Base-by-base conservation (phyloP, 768 basidiomycete genomes). In the Piloderma croceum region DNA sequence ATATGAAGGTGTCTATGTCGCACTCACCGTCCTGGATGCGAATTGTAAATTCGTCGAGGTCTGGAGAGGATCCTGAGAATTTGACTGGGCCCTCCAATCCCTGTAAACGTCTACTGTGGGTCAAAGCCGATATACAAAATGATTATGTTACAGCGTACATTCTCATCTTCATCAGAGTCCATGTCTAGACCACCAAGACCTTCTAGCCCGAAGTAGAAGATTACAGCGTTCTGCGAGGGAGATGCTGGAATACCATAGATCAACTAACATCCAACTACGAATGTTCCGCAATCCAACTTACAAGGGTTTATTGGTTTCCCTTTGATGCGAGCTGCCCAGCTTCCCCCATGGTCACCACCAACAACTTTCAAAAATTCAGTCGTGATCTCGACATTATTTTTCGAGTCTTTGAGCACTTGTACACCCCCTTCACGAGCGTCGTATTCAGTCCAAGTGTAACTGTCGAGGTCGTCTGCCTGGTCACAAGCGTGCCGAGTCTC, bases 181-280 rank as follows among this genome's bases (percentile, higher is more conserved):
- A 96, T 73, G 43, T 86, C 79, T 19, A 97, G 44, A 3, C 74
- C 79, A 11, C 94, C 92, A 2, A 92, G 64, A 0, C 92, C 93
- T 52, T 97, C 91, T 22, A 93, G 62, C 0, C 90, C 91, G 47
- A 85, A 64, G 54, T 97, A 94, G 56, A 90, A 94, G 38, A 97
- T 74, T 2, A 84, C 67, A 2, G 91, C 90, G 22, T 83, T 74
- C 18, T 79, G 71, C 17, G 82, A 83, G 7, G 77, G 69, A 31
- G 67, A 56, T 13, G 56, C 68, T 75, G 41, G 29, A 6, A 19
- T 12, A 31, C 24, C 3, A 33, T 25, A 5, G 19, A 25, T 35
- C 19, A 29, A 22, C 12, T 12, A 7, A 23, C 31, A 15, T 5
- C 5, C 31, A 21, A 34, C 7, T 32, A 11, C n/a, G 33, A 24